These are phyloP conservation scores for Botrytis byssoidea DNA, from an alignment of 2,329 filamentous ascomycete species.

Conservation along the genomic window DNA sequence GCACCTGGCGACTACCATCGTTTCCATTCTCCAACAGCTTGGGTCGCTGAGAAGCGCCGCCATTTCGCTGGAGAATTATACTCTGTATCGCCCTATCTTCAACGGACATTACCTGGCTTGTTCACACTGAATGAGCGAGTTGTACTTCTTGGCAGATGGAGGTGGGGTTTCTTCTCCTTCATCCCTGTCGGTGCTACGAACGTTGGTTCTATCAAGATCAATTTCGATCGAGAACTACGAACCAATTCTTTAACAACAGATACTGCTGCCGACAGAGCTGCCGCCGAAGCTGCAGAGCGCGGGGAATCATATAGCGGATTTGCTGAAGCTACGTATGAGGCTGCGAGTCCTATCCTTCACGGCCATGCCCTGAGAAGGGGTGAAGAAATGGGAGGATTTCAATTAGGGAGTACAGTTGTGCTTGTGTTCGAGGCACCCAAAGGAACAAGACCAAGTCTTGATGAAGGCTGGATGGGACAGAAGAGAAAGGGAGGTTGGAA, in stretches of 20 bases:
- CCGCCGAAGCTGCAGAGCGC: conserved; percentile 70
- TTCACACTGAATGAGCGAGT: conserved; percentile 97
- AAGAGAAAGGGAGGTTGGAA: conserved; percentile 68
- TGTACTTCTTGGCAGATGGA: conserved; percentile 89
- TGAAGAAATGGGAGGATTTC: conserved; percentile 98
- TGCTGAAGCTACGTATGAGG: conserved; percentile 83
- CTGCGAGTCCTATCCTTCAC: conserved; percentile 71
- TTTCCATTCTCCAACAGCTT: conserved; percentile 92
- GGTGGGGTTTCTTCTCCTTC: conserved; percentile 96
- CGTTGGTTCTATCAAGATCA: conserved; percentile 93
- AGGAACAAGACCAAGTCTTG: conserved; percentile 53
- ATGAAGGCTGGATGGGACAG: conserved; percentile 57
- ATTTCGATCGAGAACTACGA: conserved; percentile 91
- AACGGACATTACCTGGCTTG: conserved; percentile 85
- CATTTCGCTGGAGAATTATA: conserved; percentile 97
- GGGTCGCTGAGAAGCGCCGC: conserved; percentile 92
- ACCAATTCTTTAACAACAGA: conserved; percentile 92
- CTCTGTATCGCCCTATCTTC: conserved; percentile 91
- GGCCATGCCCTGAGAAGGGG: conserved; percentile 83
- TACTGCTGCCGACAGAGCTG: conserved; percentile 83
- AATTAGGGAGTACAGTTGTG: conserved; percentile 91
- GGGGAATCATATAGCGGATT: conserved; percentile 89
- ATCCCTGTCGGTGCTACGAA: conserved; percentile 96
- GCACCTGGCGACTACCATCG: conserved; percentile 98
- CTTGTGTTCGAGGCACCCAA: conserved; percentile 93